phyloP scores from a whole-genome alignment of 2,329 filamentous ascomycete genomes.

The Fusarium sp. region DNA sequence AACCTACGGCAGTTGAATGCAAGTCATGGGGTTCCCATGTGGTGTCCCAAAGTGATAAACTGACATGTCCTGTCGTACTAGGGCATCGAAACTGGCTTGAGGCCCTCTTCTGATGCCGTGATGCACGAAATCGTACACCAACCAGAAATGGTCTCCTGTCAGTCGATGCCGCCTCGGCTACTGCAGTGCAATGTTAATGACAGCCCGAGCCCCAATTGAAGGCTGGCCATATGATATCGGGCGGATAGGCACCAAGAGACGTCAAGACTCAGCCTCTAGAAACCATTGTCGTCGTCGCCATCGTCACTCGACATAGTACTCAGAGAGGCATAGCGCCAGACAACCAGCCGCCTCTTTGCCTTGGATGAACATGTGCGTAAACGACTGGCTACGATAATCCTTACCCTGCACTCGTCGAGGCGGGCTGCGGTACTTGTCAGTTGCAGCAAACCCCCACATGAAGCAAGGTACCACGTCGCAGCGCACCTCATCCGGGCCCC shows the following conservation, averaged over 20 bases:
- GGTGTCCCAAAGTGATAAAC: slow-evolving; percentile 9
- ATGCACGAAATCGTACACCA: slow-evolving; percentile 40
- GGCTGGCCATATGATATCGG: not conserved
- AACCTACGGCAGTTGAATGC: slow-evolving; percentile 7
- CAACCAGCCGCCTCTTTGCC: not conserved
- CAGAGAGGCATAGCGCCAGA: slow-evolving; percentile 32
- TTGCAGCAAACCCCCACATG: not conserved
- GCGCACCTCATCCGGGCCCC: not conserved
- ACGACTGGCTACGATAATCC: slow-evolving; percentile 38
- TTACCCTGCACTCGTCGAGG: slow-evolving; percentile 20
- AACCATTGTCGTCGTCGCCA: not conserved
- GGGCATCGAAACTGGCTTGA: slow-evolving; percentile 22
- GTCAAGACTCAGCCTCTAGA: not conserved
- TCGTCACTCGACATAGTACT: slow-evolving; percentile 35
- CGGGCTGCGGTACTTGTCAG: slow-evolving; percentile 14
- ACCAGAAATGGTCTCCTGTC: slow-evolving; percentile 25
- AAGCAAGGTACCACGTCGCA: slow-evolving; percentile 15
- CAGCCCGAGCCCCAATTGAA: slow-evolving; percentile 15
- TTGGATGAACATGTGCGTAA: slow-evolving; percentile 45
- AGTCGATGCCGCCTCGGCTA: slow-evolving; percentile 34
- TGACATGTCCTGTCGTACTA: slow-evolving; percentile 14
- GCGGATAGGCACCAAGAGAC: not conserved
- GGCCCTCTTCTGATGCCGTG: slow-evolving; percentile 37
- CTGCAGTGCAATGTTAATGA: slow-evolving; percentile 32
- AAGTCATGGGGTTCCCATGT: slow-evolving; percentile 1